Conservation (phyloP, 495 filamentous ascomycete species). For the Cryomyces minteri region DNA sequence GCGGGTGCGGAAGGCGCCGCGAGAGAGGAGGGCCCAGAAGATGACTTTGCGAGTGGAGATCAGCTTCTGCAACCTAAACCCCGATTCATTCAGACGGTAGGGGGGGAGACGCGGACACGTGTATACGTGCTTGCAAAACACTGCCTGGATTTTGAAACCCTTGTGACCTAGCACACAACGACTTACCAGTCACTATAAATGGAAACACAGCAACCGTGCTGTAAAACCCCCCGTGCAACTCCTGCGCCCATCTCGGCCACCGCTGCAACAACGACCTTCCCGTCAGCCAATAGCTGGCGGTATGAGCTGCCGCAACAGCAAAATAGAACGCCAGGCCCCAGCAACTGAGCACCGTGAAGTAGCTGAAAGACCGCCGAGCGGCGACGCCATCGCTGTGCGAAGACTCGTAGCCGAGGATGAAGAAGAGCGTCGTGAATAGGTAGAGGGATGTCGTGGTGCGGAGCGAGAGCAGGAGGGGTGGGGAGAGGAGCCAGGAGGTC, state of each 20-base stretch:
- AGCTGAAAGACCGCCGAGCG: slow-evolving; percentile 42
- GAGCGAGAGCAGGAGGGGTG: slow-evolving; percentile 34
- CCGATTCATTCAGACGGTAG: background rate
- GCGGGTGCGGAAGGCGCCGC: slow-evolving; percentile 24
- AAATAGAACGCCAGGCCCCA: slow-evolving; percentile 73
- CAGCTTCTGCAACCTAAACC: background rate
- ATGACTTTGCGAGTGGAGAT: slow-evolving; percentile 24
- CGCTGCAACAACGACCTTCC: slow-evolving; percentile 35
- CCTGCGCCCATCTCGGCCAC: slow-evolving; percentile 44
- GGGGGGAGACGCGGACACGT: background rate
- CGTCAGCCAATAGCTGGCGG: slow-evolving; percentile 36
- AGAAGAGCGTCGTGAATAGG: slow-evolving; percentile 49
- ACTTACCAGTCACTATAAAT: slow-evolving; percentile 37
- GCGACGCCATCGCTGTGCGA: slow-evolving; percentile 18
- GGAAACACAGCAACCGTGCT: slow-evolving; percentile 48
- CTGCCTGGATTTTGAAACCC: background rate
- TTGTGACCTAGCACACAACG: background rate
- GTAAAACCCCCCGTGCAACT: slow-evolving; percentile 46
- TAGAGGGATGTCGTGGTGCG: slow-evolving; percentile 49
- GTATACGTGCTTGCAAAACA: background rate
- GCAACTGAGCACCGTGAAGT: slow-evolving; percentile 64
- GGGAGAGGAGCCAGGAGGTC: slow-evolving; percentile 62
- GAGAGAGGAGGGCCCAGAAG: slow-evolving; percentile 41
- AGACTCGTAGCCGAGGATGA: slow-evolving; percentile 43
- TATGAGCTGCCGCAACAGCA: slow-evolving; percentile 42